These are phyloP conservation scores for Martiniozyma abietophila DNA, from an alignment of 805 yeast species.

Conservation along the genomic window DNA sequence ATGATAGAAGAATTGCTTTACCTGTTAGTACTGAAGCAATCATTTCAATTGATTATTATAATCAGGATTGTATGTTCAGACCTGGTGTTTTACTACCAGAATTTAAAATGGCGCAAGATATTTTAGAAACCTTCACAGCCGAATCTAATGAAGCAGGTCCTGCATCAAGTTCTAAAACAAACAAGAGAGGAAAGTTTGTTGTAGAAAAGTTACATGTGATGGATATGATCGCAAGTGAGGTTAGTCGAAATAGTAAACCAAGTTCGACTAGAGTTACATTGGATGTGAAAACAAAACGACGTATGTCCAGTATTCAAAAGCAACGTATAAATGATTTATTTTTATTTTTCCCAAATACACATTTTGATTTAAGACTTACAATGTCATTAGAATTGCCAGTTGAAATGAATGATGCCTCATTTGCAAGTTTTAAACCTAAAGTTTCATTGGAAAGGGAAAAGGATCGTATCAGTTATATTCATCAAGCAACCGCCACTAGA, in stretches of 20 bases:
- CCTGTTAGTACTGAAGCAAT: slow-evolving; percentile 66
- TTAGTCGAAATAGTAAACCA: slow-evolving; percentile 57
- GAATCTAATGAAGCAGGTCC: slow-evolving; percentile 14
- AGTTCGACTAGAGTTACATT: slow-evolving; percentile 55
- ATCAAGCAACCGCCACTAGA: slow-evolving; percentile 62
- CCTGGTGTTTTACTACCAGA: slow-evolving; percentile 59
- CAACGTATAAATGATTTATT: slow-evolving; percentile 63
- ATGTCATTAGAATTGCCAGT: slow-evolving; percentile 72
- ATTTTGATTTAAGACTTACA: slow-evolving; percentile 69
- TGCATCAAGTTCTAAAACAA: slow-evolving; percentile 9
- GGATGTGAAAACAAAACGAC: slow-evolving; percentile 59
- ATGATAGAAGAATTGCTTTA: slow-evolving; percentile 52
- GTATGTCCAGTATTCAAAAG: slow-evolving; percentile 62
- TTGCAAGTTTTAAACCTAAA: slow-evolving; percentile 44
- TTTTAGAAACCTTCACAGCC: slow-evolving; percentile 42
- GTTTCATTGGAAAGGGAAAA: slow-evolving; percentile 52
- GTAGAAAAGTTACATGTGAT: slow-evolving; percentile 52
- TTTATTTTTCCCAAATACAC: slow-evolving; percentile 65
- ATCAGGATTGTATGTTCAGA: slow-evolving; percentile 46
- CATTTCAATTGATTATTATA: slow-evolving; percentile 38
- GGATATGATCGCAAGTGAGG: slow-evolving; percentile 55
- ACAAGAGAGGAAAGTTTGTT: slow-evolving; percentile 34
- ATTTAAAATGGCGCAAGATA: slow-evolving; percentile 46
- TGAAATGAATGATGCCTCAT: slow-evolving; percentile 39
- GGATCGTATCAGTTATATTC: slow-evolving; percentile 64